Percentiles rank a stretch among this genome's conserved stretches.
Evolutionary conservation across 495 filamentous ascomycete genomes (phyloP).

Genomic region (Penicillium macrosclerotiorum): DNA sequence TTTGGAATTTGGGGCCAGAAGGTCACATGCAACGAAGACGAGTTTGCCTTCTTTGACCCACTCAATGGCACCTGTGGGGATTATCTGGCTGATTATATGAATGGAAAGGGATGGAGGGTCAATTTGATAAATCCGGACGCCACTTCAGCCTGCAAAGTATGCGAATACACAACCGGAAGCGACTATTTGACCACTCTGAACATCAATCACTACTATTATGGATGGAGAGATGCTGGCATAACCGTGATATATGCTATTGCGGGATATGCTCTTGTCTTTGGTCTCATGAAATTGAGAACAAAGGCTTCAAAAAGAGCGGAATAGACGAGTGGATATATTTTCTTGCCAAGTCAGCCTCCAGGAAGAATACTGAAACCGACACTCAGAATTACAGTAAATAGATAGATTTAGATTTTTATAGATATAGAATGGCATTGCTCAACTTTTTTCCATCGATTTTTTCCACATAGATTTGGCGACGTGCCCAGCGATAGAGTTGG

Average conservation of each 20-base stretch:
- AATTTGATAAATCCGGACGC: slow-evolving; percentile 51
- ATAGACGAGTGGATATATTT: slow-evolving; percentile 23
- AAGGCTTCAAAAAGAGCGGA: slow-evolving; percentile 44
- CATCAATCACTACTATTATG: slow-evolving; percentile 40
- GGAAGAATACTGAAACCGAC: too few species aligned
- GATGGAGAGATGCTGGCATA: slow-evolving; percentile 45
- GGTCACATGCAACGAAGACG: slow-evolving; percentile 55
- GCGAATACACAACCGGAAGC: slow-evolving; percentile 42
- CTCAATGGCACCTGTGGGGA: slow-evolving; percentile 51
- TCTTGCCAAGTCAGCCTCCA: too few species aligned
- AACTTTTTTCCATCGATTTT: too few species aligned
- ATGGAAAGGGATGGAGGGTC: slow-evolving; percentile 44
- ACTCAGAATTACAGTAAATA: neutral
- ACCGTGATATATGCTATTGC: slow-evolving; percentile 45
- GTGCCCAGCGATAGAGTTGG: too few species aligned
- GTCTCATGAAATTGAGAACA: slow-evolving; percentile 46
- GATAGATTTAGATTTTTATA: neutral
- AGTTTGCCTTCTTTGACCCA: slow-evolving; percentile 56
- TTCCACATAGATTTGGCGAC: too few species aligned
- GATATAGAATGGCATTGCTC: too few species aligned
- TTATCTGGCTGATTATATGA: slow-evolving; percentile 55
- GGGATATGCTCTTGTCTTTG: slow-evolving; percentile 47
- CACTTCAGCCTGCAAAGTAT: slow-evolving; percentile 57
- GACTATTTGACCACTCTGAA: slow-evolving; percentile 41
- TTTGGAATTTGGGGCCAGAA: slow-evolving; percentile 55